phyloP scores from a whole-genome alignment of 1,139 yeast species.

The Sporopachydermia cereana region DNA sequence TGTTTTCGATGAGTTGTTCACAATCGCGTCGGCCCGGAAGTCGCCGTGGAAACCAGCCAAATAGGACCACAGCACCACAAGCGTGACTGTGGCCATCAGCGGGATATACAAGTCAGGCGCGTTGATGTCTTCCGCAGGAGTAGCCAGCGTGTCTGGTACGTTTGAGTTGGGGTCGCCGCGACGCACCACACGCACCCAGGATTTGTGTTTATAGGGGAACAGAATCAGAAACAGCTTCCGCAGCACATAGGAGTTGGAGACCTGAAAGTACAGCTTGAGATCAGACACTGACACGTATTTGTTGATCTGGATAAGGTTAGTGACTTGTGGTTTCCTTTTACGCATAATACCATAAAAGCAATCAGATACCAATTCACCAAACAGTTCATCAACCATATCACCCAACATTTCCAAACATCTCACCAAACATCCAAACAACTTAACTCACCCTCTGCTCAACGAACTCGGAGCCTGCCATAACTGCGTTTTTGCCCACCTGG shows the following conservation, averaged over 20 bases:
- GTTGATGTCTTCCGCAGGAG: slow-evolving; percentile 74
- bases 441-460: slow-evolving; percentile 55
- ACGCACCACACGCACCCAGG: slow-evolving; percentile 43
- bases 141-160: slow-evolving; percentile 42
- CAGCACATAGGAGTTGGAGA: slow-evolving; percentile 77
- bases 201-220: slow-evolving; percentile 78
- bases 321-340: no score
- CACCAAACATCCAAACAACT: no score
- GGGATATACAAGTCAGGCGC: slow-evolving; percentile 98
- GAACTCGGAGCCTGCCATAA: slow-evolving; percentile 58
- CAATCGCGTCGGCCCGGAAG: slow-evolving; percentile 88
- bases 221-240: slow-evolving; percentile 61
- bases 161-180: slow-evolving; percentile 24
- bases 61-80: slow-evolving; percentile 73
- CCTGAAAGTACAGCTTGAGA: slow-evolving; percentile 79
- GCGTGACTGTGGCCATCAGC: slow-evolving; percentile 82
- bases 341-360: no score
- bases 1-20: slow-evolving; percentile 83
- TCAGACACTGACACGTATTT: slow-evolving; percentile 30
- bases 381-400: no score
- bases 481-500: slow-evolving; percentile 79
- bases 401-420: no score
- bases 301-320: slow-evolving; percentile 15
- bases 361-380: no score
- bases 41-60: slow-evolving; percentile 81